A percentile compares a stretch with the other conserved stretches of the same genome.
These are phyloP conservation scores for Microdochium trichocladiopsis DNA, from an alignment of 2,329 filamentous ascomycete genomes.

Conservation along the genomic window DNA sequence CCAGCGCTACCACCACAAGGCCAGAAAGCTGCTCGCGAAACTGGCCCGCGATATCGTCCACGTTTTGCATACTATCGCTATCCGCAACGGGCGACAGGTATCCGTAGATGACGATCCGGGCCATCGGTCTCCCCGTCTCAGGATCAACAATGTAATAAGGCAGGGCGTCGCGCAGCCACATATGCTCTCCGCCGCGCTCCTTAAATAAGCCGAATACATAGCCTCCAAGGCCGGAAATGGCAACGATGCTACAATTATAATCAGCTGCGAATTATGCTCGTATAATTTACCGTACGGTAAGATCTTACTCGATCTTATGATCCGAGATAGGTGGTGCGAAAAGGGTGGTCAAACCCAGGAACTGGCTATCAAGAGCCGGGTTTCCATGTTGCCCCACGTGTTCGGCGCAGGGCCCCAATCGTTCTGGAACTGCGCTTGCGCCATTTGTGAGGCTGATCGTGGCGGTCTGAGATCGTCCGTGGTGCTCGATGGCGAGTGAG, in stretches of 20 bases:
- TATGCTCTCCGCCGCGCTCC: not conserved
- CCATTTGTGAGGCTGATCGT: not conserved
- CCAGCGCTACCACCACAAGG: not conserved
- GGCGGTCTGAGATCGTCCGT: not conserved
- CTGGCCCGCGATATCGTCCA: not conserved
- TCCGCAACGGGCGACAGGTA: not conserved
- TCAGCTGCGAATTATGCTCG: too few relatives aligned
- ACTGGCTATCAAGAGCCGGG: too few relatives aligned
- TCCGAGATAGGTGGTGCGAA: too few relatives aligned
- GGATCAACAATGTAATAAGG: not conserved
- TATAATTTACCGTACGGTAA: too few relatives aligned
- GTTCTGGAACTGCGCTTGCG: not conserved
- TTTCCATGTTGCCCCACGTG: too few relatives aligned
- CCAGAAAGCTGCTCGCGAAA: not conserved
- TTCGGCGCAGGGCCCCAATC: conserved; percentile 9
- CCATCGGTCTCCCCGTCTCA: not conserved
- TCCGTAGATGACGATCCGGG: not conserved
- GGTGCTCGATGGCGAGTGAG: not conserved
- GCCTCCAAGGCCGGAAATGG: not conserved
- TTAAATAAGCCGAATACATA: not conserved
- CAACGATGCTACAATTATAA: not conserved
- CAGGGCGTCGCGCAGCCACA: not conserved
- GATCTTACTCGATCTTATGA: too few relatives aligned
- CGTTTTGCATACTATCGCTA: not conserved
- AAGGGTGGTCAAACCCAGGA: too few relatives aligned